These are phyloP conservation scores for Rachicladosporium sp. DNA, from an alignment of 2,329 filamentous ascomycete genomes.

Conservation along the genomic window DNA sequence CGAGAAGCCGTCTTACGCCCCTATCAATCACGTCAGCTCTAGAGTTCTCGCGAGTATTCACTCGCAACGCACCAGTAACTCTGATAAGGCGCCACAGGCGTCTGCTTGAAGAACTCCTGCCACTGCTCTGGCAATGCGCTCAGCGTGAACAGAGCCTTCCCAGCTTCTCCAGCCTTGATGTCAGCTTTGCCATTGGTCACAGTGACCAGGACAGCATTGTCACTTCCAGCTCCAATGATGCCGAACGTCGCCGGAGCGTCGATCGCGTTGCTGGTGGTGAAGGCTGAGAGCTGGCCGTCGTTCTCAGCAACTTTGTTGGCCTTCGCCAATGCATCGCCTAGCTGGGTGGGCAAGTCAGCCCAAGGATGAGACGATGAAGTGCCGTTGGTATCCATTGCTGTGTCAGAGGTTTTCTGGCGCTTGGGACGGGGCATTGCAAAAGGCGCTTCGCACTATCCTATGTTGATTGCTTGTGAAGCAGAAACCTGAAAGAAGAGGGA, in stretches of 20 bases:
- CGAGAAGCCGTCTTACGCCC: slow-evolving; percentile 5
- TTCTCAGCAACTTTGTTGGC: slow-evolving; percentile 15
- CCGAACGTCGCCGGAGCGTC: slow-evolving; percentile 18
- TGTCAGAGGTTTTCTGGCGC: slow-evolving; percentile 4
- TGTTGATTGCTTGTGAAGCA: too few species aligned
- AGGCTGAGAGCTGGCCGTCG: slow-evolving; percentile 21
- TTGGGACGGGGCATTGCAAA: slow-evolving; percentile 4
- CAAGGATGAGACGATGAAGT: slow-evolving; percentile 14
- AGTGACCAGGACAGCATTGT: slow-evolving; percentile 18
- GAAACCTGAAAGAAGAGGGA: too few species aligned
- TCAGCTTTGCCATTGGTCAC: slow-evolving; percentile 19
- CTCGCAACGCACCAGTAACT: slow-evolving; percentile 29
- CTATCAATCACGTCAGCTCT: background rate
- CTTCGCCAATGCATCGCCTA: slow-evolving; percentile 15
- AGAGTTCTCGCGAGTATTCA: background rate
- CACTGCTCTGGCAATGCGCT: slow-evolving; percentile 34
- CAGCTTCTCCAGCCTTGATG: slow-evolving; percentile 13
- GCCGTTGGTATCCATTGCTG: slow-evolving; percentile 1
- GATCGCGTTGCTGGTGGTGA: slow-evolving; percentile 21
- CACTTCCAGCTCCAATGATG: slow-evolving; percentile 19
- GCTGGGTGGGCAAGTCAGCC: slow-evolving; percentile 18
- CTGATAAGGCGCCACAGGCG: slow-evolving; percentile 32
- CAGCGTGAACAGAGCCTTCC: slow-evolving; percentile 25
- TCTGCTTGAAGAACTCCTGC: slow-evolving; percentile 33
- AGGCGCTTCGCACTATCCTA: too few species aligned